phyloP scores from a whole-genome alignment of 139 green algal species.

The Tetradesmus obliquus region DNA sequence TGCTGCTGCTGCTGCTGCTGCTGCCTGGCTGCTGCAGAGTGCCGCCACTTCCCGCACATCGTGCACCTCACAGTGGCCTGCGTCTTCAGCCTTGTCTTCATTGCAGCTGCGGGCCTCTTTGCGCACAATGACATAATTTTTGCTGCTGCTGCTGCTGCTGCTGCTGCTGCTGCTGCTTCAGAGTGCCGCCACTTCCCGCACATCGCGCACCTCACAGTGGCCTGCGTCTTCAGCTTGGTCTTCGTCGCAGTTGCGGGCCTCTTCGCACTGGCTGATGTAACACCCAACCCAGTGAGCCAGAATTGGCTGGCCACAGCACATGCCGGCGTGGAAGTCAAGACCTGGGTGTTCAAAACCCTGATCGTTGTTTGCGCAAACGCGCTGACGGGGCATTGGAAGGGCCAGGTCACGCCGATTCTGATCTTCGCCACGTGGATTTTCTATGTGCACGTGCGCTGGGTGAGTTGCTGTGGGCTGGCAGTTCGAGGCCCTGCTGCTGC shows the following conservation, averaged over 20 bases:
- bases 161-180: too few species aligned
- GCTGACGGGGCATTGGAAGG: slow-evolving; percentile 43
- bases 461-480: background rate
- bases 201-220: slow-evolving; percentile 46
- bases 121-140: too few species aligned
- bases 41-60: too few species aligned
- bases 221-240: slow-evolving; percentile 14
- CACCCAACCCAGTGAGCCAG: slow-evolving; percentile 55
- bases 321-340: slow-evolving; percentile 47
- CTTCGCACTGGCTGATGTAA: slow-evolving; percentile 55
- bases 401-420: slow-evolving; percentile 47
- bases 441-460: slow-evolving; percentile 23
- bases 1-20: too few species aligned
- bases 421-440: slow-evolving; percentile 2
- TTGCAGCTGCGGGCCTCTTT: too few species aligned
- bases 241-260: slow-evolving; percentile 51
- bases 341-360: slow-evolving; percentile 29
- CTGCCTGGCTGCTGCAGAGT: too few species aligned
- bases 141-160: too few species aligned
- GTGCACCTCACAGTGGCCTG: too few species aligned
- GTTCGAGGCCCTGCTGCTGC: background rate
- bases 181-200: too few species aligned
- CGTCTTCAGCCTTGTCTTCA: too few species aligned
- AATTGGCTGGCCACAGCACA: slow-evolving; percentile 46
- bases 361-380: slow-evolving; percentile 39